A percentile compares a stretch with the other conserved stretches of the same genome.
phyloP scores from a whole-genome alignment of 2,329 filamentous ascomycete species.

The Sclerotinia nivalis region DNA sequence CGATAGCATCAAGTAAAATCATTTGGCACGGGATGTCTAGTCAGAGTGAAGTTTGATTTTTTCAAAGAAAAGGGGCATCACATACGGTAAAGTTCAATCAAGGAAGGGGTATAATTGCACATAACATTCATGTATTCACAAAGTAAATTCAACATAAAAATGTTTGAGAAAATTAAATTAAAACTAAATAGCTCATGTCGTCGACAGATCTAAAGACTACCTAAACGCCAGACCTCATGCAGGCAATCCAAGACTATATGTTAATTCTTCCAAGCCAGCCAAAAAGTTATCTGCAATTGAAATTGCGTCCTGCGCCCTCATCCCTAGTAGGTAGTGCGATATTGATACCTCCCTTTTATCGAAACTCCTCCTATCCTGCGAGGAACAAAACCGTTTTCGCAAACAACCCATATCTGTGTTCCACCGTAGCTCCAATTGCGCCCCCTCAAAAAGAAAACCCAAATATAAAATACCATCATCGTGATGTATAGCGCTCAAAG shows the following conservation, averaged over 20 bases:
- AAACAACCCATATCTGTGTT: conserved; percentile 18
- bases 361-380: conserved; percentile 18
- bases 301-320: conserved; percentile 7
- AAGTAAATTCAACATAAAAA: background rate
- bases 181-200: background rate
- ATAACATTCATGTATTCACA: background rate
- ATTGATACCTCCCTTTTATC: conserved; percentile 17
- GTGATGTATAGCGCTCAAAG: conserved; percentile 20
- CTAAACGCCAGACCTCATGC: conserved; percentile 13
- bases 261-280: conserved; percentile 13
- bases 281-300: conserved; percentile 8
- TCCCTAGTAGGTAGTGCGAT: conserved; percentile 13
- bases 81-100: background rate
- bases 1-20: conserved; percentile 18
- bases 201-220: background rate
- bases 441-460: conserved; percentile 12
- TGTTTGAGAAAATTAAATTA: background rate
- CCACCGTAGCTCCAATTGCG: conserved; percentile 3
- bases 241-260: conserved; percentile 1
- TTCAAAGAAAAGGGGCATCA: background rate
- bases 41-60: background rate
- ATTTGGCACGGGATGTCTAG: conserved; percentile 1
- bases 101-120: background rate
- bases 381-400: conserved; percentile 17
- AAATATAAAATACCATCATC: conserved; percentile 19